Conservation (phyloP, 2,329 filamentous ascomycete species). For the Tympanopsis confertula region DNA sequence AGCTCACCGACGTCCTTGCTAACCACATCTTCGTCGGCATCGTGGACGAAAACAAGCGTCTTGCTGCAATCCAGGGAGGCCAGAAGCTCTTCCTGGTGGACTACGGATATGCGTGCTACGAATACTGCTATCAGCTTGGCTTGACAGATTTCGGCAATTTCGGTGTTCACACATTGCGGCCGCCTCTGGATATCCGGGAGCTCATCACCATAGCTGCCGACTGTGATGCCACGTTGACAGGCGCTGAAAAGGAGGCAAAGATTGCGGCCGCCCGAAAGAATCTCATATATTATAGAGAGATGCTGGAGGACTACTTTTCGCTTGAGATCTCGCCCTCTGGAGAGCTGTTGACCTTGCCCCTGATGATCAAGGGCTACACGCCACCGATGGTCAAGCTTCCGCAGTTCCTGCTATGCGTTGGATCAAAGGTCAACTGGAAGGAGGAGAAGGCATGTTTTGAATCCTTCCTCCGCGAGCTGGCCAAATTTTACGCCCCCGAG, state of each 20-base stretch:
- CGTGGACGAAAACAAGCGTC: constrained; percentile 73
- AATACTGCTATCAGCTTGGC: constrained; percentile 92
- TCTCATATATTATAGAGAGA: constrained; percentile 65
- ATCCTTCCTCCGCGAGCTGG: constrained; percentile 71
- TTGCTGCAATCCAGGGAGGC: constrained; percentile 83
- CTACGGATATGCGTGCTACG: constrained; percentile 75
- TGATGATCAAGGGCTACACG: constrained; percentile 80
- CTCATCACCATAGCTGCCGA: constrained; percentile 65
- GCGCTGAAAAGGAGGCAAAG: constrained; percentile 32
- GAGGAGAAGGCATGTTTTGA: constrained; percentile 79
- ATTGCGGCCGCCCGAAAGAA: constrained; percentile 55
- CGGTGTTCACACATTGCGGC: constrained; percentile 68
- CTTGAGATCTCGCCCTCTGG: constrained; percentile 71
- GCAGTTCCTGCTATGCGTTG: constrained; percentile 74
- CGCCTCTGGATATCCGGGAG: constrained; percentile 59
- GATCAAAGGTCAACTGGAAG: constrained; percentile 77
- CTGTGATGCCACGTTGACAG: constrained; percentile 44
- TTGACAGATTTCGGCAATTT: constrained; percentile 95
- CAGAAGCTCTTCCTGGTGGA: constrained; percentile 87
- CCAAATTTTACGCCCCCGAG: constrained; percentile 83
- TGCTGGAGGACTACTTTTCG: constrained; percentile 88
- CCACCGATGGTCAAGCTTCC: constrained; percentile 80
- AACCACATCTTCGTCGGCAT: constrained; percentile 87
- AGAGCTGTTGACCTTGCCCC: constrained; percentile 65
- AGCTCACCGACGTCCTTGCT: constrained; percentile 75